Conservation (phyloP, 805 yeast species). For the Yarrowia yakushimensis region DNA sequence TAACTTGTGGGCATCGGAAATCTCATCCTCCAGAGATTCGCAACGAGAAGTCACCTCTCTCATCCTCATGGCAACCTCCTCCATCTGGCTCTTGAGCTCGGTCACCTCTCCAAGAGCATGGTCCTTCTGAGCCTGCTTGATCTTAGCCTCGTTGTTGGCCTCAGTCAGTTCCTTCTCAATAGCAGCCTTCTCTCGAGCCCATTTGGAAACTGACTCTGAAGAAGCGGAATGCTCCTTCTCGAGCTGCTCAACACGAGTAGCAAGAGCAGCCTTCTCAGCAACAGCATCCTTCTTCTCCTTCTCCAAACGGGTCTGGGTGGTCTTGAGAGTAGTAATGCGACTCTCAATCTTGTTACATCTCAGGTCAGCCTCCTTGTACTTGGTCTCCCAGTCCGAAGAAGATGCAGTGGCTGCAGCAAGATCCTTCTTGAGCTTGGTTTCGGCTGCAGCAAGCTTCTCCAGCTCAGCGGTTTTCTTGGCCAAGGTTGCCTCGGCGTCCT, state of each 20-base stretch:
- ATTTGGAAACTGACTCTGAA: not conserved
- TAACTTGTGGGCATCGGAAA: conserved; percentile 67
- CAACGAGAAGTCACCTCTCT: conserved; percentile 59
- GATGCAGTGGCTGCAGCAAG: conserved; percentile 39
- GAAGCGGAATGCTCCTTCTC: conserved; percentile 12
- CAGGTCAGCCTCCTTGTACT: conserved; percentile 38
- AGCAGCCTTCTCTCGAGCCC: not conserved
- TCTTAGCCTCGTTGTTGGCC: conserved; percentile 1
- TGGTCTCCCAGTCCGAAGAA: conserved; percentile 36
- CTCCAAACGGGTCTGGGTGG: conserved; percentile 21
- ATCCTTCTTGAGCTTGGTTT: conserved; percentile 37
- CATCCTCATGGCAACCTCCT: conserved; percentile 49
- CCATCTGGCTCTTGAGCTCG: conserved; percentile 35
- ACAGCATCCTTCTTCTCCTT: conserved; percentile 27
- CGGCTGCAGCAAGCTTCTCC: conserved; percentile 30
- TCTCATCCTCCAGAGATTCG: conserved; percentile 74
- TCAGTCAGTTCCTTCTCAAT: conserved; percentile 14
- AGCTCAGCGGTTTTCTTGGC: conserved; percentile 28
- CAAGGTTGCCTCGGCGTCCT: conserved; percentile 21
- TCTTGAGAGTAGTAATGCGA: conserved; percentile 25
- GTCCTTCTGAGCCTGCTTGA: conserved; percentile 17
- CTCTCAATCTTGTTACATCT: conserved; percentile 39
- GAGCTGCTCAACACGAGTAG: not conserved
- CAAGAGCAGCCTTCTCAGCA: conserved; percentile 3
- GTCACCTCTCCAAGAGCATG: not conserved